Conservation (phyloP, 345 rosid species). For the Ceriops tagal region DNA sequence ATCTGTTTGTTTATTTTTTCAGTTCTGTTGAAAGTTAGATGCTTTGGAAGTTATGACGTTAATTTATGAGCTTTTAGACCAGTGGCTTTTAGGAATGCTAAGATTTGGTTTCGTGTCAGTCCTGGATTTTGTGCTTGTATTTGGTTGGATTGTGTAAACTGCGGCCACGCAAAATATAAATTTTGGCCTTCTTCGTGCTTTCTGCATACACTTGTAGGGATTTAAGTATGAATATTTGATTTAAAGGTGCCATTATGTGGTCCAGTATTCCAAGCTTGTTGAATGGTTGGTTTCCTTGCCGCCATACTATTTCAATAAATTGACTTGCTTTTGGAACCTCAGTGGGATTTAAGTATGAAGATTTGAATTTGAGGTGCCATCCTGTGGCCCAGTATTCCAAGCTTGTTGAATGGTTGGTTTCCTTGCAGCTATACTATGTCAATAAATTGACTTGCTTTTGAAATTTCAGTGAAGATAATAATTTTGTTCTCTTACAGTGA, state of each 20-base stretch:
- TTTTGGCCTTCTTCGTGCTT: too few relatives aligned
- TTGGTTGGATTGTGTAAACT: neutral
- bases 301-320: neutral
- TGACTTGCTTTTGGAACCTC: neutral
- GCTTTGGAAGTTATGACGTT: too few relatives aligned
- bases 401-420: neutral
- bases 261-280: neutral
- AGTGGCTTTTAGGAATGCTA: neutral
- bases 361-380: neutral
- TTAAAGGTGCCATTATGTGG: neutral
- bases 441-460: neutral
- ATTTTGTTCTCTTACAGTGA: neutral
- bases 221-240: neutral
- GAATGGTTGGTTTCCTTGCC: neutral
- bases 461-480: too few relatives aligned
- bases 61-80: neutral
- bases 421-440: neutral
- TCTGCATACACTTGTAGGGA: too few relatives aligned
- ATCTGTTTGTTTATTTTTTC: too few relatives aligned
- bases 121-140: neutral
- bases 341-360: neutral
- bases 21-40: too few relatives aligned
- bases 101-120: neutral
- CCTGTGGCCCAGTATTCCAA: neutral
- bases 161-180: too few relatives aligned